Evolutionary conservation across 176 grass and related monocot genomes (phyloP).

Genomic region (Echinochloa phyllopogon): DNA sequence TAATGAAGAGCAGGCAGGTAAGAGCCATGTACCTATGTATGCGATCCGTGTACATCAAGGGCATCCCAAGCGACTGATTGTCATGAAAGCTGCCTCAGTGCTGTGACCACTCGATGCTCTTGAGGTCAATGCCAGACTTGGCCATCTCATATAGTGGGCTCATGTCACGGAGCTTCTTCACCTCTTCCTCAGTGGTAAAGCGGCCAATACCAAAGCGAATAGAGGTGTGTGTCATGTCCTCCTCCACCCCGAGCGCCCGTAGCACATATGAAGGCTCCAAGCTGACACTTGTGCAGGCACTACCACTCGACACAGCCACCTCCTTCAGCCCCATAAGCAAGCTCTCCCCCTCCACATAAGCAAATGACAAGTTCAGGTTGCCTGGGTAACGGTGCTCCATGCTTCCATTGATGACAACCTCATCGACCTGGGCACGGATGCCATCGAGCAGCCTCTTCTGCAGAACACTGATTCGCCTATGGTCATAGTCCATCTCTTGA

Average conservation of each 20-base stretch:
- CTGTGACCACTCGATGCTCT: constrained; percentile 92
- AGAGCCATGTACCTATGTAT: too few species aligned
- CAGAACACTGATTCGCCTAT: constrained; percentile 39
- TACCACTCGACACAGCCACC: constrained; percentile 93
- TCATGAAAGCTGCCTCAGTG: constrained; percentile 52
- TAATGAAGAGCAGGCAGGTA: too few species aligned
- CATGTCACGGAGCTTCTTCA: constrained; percentile 93
- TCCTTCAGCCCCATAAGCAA: constrained; percentile 96
- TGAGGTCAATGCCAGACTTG: constrained; percentile 86
- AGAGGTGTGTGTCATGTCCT: constrained; percentile 97
- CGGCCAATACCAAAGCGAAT: constrained; percentile 93
- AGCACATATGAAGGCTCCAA: constrained; percentile 90
- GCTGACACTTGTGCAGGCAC: constrained; percentile 94
- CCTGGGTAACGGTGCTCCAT: constrained; percentile 90
- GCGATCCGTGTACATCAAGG: too few species aligned
- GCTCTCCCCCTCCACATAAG: constrained; percentile 93
- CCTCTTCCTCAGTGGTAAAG: constrained; percentile 92
- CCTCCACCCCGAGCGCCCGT: constrained; percentile 82
- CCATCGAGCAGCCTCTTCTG: constrained; percentile 73
- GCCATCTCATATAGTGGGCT: constrained; percentile 99
- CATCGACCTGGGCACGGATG: constrained; percentile 63
- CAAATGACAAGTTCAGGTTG: constrained; percentile 91
- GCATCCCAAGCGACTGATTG: not conserved
- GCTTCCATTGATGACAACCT: constrained; percentile 87
- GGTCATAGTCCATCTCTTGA: constrained; percentile 88